phyloP scores from a whole-genome alignment of 805 yeast genomes.

The Kodamaea neixiangensis region DNA sequence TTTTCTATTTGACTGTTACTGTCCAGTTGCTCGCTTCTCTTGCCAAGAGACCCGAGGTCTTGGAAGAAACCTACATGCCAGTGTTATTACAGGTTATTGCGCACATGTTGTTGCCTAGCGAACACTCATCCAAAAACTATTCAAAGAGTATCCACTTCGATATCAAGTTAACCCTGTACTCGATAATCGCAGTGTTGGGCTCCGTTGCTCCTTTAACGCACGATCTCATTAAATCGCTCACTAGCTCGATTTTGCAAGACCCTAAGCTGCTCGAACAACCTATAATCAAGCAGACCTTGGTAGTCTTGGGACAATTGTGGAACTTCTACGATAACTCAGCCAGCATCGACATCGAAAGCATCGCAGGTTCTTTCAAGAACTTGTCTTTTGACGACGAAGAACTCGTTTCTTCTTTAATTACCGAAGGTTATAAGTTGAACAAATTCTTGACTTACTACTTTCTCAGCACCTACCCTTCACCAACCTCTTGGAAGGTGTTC shows the following conservation, averaged over 20 bases:
- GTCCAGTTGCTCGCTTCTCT: conserved; percentile 69
- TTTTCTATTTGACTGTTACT: conserved; percentile 75
- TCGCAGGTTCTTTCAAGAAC: conserved; percentile 20
- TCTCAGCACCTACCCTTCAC: conserved; percentile 23
- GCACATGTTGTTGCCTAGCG: conserved; percentile 44
- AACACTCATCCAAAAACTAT: conserved; percentile 24
- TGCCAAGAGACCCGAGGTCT: conserved; percentile 44
- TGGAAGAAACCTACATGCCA: conserved; percentile 54
- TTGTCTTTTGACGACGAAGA: conserved; percentile 13
- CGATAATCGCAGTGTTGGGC: conserved; percentile 74
- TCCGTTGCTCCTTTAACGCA: conserved; percentile 63
- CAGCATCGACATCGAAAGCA: conserved; percentile 13
- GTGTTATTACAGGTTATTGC: conserved; percentile 60
- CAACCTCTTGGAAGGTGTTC: not conserved
- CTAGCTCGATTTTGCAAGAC: conserved; percentile 35
- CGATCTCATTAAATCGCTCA: conserved; percentile 31
- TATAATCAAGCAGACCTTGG: conserved; percentile 33
- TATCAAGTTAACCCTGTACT: conserved; percentile 80
- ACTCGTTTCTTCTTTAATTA: conserved; percentile 15
- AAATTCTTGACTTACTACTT: conserved; percentile 34
- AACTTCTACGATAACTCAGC: conserved; percentile 19
- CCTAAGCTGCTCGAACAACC: conserved; percentile 21
- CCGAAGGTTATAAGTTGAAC: conserved; percentile 30
- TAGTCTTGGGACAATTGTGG: conserved; percentile 46
- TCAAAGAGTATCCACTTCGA: conserved; percentile 41